Evolutionary conservation across 1,284 basidiomycete genomes (phyloP).

Genomic region (Boletus holoroseus): DNA sequence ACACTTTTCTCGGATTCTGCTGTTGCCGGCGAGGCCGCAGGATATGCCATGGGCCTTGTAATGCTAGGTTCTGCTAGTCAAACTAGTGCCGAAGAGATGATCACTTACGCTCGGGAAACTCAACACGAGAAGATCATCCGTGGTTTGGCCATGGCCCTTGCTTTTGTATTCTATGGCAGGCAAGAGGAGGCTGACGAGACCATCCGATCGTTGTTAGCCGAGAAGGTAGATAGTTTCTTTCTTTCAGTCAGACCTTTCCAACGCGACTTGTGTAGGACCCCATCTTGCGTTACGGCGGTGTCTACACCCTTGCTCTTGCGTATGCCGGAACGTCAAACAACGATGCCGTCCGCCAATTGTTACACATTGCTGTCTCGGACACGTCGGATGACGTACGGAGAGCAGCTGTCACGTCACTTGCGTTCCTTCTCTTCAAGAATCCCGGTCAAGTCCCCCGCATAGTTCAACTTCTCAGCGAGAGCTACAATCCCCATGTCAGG

Average conservation of each 20-base stretch:
- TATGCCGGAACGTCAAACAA: constrained; percentile 95
- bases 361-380: constrained; percentile 95
- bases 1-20: constrained; percentile 90
- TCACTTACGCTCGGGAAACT: constrained; percentile 89
- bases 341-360: constrained; percentile 79
- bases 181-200: constrained; percentile 85
- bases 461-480: constrained; percentile 92
- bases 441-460: constrained; percentile 90
- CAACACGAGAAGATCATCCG: constrained; percentile 98
- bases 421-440: constrained; percentile 94
- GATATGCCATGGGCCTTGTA: constrained; percentile 93
- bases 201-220: constrained; percentile 68
- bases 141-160: constrained; percentile 85
- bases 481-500: constrained; percentile 97
- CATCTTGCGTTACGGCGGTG: constrained; percentile 91
- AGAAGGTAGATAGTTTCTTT: constrained; percentile 60
- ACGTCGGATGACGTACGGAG: constrained; percentile 94
- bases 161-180: constrained; percentile 85
- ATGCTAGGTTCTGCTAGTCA: constrained; percentile 88
- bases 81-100: constrained; percentile 84
- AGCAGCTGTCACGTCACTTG: constrained; percentile 90
- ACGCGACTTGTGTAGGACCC: constrained; percentile 61
- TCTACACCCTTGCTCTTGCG: constrained; percentile 90
- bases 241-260: constrained; percentile 3
- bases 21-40: constrained; percentile 88